Evolutionary conservation across 2,329 filamentous ascomycete genomes (phyloP).

Genomic region (Trichoderma atroviride): DNA sequence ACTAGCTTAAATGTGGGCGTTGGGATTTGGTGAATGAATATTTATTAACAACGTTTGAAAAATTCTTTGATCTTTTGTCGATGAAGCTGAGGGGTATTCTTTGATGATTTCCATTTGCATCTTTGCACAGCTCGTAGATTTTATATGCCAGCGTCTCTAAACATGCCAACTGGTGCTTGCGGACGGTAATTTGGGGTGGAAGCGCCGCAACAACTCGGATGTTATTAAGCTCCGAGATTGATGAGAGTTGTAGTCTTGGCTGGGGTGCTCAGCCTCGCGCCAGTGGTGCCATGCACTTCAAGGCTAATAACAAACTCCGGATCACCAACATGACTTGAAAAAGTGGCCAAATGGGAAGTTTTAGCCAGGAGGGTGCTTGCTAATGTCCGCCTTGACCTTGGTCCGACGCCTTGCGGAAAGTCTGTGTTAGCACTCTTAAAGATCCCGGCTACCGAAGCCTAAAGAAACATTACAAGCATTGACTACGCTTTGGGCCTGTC

Average conservation of each 20-base stretch:
- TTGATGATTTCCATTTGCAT: not conserved
- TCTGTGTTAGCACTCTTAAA: no score
- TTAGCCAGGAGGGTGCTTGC: no score
- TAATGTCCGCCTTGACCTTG: no score
- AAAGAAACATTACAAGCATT: no score
- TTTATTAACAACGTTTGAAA: not conserved
- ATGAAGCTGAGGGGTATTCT: not conserved
- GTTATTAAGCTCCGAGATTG: not conserved
- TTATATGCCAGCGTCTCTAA: not conserved
- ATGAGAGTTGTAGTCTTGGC: not conserved
- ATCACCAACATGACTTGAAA: not conserved
- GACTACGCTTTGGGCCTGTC: no score
- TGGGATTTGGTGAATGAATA: not conserved
- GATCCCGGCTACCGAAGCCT: no score
- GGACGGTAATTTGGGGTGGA: not conserved
- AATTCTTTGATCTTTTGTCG: not conserved
- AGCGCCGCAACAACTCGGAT: not conserved
- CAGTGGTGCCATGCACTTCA: not conserved
- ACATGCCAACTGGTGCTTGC: not conserved
- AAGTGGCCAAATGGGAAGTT: no score
- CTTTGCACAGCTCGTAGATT: not conserved
- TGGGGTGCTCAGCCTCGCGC: not conserved
- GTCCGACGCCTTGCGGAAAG: no score
- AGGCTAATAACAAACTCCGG: not conserved
- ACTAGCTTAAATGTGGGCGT: not conserved